phyloP scores from a whole-genome alignment of 169 alveolate genomes.

The Plasmodium vivax region DNA sequence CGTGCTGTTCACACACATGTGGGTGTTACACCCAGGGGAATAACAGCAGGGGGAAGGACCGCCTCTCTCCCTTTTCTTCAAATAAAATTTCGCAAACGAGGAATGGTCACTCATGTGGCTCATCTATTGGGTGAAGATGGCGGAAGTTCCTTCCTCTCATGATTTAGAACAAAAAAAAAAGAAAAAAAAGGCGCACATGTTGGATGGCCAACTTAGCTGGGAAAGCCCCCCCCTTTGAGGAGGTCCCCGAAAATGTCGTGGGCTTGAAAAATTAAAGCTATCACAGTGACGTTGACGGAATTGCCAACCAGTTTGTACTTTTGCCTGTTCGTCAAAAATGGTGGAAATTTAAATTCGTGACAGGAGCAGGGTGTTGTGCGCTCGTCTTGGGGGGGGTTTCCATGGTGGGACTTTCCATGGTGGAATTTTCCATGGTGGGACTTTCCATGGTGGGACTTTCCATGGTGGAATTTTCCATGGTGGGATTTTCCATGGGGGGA shows the following conservation, averaged over 20 bases:
- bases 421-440: too few species aligned
- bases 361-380: slow-evolving; percentile 22
- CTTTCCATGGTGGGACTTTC: too few species aligned
- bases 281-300: slow-evolving; percentile 59
- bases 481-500: too few species aligned
- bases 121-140: background rate
- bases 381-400: background rate
- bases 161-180: background rate
- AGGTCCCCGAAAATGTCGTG: slow-evolving; percentile 42
- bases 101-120: background rate
- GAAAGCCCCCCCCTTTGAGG: background rate
- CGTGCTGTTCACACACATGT: background rate
- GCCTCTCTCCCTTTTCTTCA: background rate
- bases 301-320: slow-evolving; percentile 66
- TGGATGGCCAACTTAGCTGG: background rate
- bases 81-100: background rate
- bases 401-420: background rate
- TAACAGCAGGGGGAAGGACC: background rate
- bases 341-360: slow-evolving; percentile 58
- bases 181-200: background rate
- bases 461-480: too few species aligned
- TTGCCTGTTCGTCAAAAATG: slow-evolving; percentile 53
- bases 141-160: background rate
- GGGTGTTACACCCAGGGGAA: background rate
- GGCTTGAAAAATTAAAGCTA: slow-evolving; percentile 48